These are phyloP conservation scores for Chlorella sp. DNA, from an alignment of 139 green algal genomes.

Conservation along the genomic window DNA sequence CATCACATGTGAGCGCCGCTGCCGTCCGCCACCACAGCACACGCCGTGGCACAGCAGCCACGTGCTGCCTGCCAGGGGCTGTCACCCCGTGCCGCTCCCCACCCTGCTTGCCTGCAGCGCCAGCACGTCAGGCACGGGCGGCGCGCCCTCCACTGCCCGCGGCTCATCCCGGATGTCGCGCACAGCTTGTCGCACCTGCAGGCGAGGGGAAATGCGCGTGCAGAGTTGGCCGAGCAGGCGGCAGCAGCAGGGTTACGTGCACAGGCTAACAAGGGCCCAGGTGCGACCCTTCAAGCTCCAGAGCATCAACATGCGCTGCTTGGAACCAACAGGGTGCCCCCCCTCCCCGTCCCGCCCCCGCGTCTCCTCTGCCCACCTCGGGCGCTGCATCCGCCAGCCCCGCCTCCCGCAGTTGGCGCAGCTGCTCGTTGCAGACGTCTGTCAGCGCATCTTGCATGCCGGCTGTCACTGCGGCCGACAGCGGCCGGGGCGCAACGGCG, in stretches of 20 bases:
- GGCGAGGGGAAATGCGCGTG: background rate
- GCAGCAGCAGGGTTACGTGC: background rate
- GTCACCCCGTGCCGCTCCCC: background rate
- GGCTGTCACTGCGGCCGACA: slow-evolving; percentile 30
- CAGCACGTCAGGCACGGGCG: slow-evolving; percentile 44
- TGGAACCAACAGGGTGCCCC: too few species aligned
- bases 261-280: too few species aligned
- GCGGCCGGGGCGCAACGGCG: background rate
- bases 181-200: slow-evolving; percentile 43
- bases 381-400: slow-evolving; percentile 35
- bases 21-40: too few species aligned
- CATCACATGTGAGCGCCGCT: too few species aligned
- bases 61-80: background rate
- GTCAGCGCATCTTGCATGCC: slow-evolving; percentile 60
- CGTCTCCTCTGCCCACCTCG: slow-evolving; percentile 18
- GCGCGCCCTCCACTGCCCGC: slow-evolving; percentile 43
- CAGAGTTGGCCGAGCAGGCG: background rate
- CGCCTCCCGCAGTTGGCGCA: slow-evolving; percentile 52
- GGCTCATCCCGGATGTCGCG: slow-evolving; percentile 57
- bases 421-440: slow-evolving; percentile 69
- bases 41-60: background rate
- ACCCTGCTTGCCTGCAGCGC: slow-evolving; percentile 18
- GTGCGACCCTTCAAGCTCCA: too few species aligned
- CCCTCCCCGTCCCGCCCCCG: too few species aligned
- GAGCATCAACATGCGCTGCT: too few species aligned